Percentiles rank a stretch among this genome's conserved stretches.
phyloP scores from a whole-genome alignment of 129 eudicot genomes.

The Lactuca saligna region DNA sequence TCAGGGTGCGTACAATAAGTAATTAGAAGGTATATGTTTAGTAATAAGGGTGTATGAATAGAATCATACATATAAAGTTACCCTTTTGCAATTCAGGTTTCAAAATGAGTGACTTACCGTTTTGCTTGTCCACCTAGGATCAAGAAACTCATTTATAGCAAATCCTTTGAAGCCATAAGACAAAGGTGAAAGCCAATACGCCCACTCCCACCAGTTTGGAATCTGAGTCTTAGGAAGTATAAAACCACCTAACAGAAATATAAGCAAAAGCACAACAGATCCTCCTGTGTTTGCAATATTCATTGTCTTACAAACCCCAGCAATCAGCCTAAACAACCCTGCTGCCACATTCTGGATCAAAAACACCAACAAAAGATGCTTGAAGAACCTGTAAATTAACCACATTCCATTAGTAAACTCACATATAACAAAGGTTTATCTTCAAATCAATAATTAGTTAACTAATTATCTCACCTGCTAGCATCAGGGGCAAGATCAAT shows the following conservation, averaged over 20 bases:
- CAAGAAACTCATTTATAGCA: slow-evolving; percentile 53
- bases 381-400: slow-evolving; percentile 68
- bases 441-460: not conserved
- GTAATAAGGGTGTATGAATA: no score
- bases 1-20: no score
- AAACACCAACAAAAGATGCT: slow-evolving; percentile 69
- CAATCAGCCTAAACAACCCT: slow-evolving; percentile 67
- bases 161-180: slow-evolving; percentile 54
- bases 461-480: slow-evolving; percentile 46
- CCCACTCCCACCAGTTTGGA: slow-evolving; percentile 62
- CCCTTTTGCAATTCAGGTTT: no score
- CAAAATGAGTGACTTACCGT: slow-evolving; percentile 25
- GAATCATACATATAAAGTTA: no score
- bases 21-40: no score
- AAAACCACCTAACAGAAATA: slow-evolving; percentile 85
- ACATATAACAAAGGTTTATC: no score
- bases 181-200: slow-evolving; percentile 60
- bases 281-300: slow-evolving; percentile 82
- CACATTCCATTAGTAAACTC: not conserved
- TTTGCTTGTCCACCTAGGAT: slow-evolving; percentile 50
- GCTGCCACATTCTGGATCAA: slow-evolving; percentile 87
- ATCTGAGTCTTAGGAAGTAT: slow-evolving; percentile 56
- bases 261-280: slow-evolving; percentile 49
- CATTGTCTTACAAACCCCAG: slow-evolving; percentile 74
- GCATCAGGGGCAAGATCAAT: slow-evolving; percentile 85